A percentile compares a stretch with the other conserved stretches of the same genome.
Conservation (phyloP, 1,284 basidiomycete species). For the Pseudozyma thailandica region DNA sequence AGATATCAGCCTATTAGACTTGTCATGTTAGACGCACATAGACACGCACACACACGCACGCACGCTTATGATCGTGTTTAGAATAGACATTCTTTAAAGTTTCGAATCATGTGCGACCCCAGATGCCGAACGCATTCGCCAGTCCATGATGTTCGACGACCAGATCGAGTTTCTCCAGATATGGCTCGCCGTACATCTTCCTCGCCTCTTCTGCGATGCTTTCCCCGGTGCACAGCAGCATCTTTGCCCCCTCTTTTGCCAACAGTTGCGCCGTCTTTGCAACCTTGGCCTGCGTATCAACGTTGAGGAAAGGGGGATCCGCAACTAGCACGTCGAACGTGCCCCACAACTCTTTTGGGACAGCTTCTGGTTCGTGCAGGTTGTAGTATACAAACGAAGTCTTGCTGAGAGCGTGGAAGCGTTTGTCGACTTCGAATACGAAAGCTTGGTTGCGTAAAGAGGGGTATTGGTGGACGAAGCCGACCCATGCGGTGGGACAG, state of each 20-base stretch:
- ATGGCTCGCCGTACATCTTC: conserved; percentile 33
- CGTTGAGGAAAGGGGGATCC: conserved; percentile 65
- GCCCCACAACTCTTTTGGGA: conserved; percentile 46
- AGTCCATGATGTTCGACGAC: conserved; percentile 42
- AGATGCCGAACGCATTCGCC: conserved; percentile 50
- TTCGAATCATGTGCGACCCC: conserved; percentile 19
- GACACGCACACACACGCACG: neutral
- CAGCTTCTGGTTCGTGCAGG: conserved; percentile 57
- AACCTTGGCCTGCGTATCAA: conserved; percentile 44
- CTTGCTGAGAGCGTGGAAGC: conserved; percentile 60
- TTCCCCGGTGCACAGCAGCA: conserved; percentile 39
- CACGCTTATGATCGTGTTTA: neutral
- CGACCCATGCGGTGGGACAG: conserved; percentile 67
- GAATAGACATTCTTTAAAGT: conserved; percentile 4
- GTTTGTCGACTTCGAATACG: conserved; percentile 65
- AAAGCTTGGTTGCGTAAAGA: conserved; percentile 38
- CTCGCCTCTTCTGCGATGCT: conserved; percentile 43
- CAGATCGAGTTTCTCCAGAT: conserved; percentile 28
- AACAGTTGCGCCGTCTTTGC: conserved; percentile 24
- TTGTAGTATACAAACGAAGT: conserved; percentile 65
- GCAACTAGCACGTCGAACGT: conserved; percentile 63
- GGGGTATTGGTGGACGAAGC: conserved; percentile 60
- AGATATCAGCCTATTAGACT: neutral
- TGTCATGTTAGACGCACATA: neutral
- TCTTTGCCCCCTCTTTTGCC: conserved; percentile 10